These are phyloP conservation scores for Jatropha curcas DNA, from an alignment of 345 rosid species.

Conservation along the genomic window DNA sequence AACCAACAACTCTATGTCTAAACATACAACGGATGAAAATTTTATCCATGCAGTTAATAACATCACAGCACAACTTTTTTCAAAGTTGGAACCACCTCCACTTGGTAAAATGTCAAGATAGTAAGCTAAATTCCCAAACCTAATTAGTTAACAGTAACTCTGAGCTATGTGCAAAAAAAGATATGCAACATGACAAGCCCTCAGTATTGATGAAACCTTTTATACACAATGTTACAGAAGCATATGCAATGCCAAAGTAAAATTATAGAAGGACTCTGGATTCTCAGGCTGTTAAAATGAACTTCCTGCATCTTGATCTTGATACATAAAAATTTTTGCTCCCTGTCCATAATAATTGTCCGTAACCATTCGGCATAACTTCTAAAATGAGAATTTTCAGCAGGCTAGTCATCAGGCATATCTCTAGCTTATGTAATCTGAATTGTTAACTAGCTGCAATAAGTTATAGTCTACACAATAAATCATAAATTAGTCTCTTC, in stretches of 20 bases:
- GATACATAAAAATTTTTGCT: neutral
- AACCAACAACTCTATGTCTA: neutral
- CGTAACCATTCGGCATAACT: neutral
- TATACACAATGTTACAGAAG: neutral
- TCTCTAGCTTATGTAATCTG: neutral
- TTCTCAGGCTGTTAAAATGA: neutral
- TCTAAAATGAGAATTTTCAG: neutral
- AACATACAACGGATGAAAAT: neutral
- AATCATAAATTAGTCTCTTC: neutral
- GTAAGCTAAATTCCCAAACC: neutral
- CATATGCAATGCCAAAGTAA: neutral
- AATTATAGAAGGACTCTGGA: neutral
- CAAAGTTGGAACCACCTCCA: neutral
- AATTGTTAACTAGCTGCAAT: neutral
- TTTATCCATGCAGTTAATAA: too few relatives aligned
- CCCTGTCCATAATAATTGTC: neutral
- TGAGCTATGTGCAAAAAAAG: neutral
- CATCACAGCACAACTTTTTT: neutral
- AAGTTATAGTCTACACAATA: neutral
- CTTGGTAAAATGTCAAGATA: neutral
- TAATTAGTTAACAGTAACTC: neutral
- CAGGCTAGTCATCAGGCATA: neutral
- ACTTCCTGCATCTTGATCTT: neutral
- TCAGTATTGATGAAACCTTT: neutral
- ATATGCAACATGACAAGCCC: neutral